Conservation (phyloP, 2,329 filamentous ascomycete genomes). For the Sordariomycetes sp. region DNA sequence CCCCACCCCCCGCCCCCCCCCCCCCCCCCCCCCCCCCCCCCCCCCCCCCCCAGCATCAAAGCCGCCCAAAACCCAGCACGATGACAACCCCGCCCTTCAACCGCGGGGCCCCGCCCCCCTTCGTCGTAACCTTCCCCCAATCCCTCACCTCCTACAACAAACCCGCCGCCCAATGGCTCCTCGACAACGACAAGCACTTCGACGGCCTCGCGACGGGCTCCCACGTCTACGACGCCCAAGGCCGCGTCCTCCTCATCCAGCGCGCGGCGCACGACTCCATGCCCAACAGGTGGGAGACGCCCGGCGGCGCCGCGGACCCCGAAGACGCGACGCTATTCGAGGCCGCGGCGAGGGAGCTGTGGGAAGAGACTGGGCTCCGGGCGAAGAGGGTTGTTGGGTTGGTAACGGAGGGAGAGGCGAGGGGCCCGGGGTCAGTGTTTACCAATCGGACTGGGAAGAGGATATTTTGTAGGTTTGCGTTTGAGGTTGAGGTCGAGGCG, state of each 20-base stretch:
- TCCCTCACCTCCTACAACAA: slow-evolving; percentile 9
- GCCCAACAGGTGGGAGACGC: slow-evolving; percentile 32
- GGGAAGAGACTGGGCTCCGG: slow-evolving; percentile 29
- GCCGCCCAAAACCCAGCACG: background rate
- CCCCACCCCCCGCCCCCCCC: too few species aligned
- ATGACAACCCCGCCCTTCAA: background rate
- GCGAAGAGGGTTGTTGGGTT: slow-evolving; percentile 14
- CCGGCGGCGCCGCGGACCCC: slow-evolving; percentile 31
- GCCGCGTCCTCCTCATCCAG: slow-evolving; percentile 29
- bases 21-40: too few species aligned
- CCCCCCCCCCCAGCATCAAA: too few species aligned
- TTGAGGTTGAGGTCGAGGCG: slow-evolving; percentile 17
- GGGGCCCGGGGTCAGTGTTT: slow-evolving; percentile 12
- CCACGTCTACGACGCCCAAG: slow-evolving; percentile 18
- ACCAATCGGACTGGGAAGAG: slow-evolving; percentile 18
- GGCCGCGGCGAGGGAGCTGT: slow-evolving; percentile 30
- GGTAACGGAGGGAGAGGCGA: slow-evolving; percentile 9
- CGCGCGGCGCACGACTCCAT: slow-evolving; percentile 28
- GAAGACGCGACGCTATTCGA: slow-evolving; percentile 25
- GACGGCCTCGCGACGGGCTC: slow-evolving; percentile 17
- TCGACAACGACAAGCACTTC: slow-evolving; percentile 5
- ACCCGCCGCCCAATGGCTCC: slow-evolving; percentile 8
- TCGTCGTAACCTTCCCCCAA: slow-evolving; percentile 7
- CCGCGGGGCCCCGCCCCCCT: slow-evolving; percentile 5
- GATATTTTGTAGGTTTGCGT: slow-evolving; percentile 18